phyloP scores from a whole-genome alignment of 306 rosid species.

The Ormosia emarginata region DNA sequence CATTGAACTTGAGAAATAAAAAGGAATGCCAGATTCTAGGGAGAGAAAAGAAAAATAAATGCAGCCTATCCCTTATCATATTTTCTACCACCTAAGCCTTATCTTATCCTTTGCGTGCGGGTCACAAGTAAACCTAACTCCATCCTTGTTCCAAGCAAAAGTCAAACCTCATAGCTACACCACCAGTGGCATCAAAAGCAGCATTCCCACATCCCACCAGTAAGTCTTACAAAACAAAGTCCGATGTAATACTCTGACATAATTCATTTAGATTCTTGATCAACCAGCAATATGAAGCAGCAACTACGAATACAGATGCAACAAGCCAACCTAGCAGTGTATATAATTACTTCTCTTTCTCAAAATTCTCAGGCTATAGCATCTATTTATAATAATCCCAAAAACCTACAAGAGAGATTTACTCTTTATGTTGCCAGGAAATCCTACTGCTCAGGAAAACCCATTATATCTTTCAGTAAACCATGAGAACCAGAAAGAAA shows the following conservation, averaged over 20 bases:
- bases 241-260: neutral
- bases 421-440: neutral
- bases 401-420: neutral
- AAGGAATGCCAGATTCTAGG: neutral
- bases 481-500: slow-evolving; percentile 8
- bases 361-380: neutral
- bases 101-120: neutral
- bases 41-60: neutral
- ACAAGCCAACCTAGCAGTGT: neutral
- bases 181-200: neutral
- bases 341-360: neutral
- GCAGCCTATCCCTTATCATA: neutral
- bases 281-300: neutral
- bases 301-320: neutral
- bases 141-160: neutral
- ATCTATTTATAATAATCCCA: neutral
- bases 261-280: neutral
- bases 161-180: neutral
- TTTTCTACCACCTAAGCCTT: neutral
- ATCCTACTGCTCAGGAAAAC: neutral
- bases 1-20: neutral
- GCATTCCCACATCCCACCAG: neutral
- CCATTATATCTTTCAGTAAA: neutral
- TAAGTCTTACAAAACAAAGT: neutral
- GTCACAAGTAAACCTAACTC: neutral